Evolutionary conservation across 2,329 filamentous ascomycete genomes (phyloP).

Genomic region (Drechslera avenae): DNA sequence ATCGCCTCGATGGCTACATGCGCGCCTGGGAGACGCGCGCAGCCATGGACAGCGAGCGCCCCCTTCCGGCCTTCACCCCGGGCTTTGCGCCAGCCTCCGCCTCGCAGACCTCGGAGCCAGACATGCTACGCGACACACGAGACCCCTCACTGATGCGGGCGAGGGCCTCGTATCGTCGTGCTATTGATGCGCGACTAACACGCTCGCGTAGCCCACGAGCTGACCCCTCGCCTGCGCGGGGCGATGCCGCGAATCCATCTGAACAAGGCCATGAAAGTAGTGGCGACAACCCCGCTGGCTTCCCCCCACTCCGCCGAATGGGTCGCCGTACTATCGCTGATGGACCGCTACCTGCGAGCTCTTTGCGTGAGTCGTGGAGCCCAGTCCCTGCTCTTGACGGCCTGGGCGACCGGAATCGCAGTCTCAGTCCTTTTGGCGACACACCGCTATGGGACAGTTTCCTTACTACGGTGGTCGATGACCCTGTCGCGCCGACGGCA

Average conservation of each 20-base stretch:
- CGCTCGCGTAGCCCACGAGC: slow-evolving; percentile 22
- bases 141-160: slow-evolving; percentile 3
- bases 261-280: slow-evolving; percentile 32
- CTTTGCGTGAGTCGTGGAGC: slow-evolving; percentile 47
- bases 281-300: slow-evolving; percentile 36
- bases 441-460: slow-evolving; percentile 77
- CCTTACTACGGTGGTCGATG: slow-evolving; percentile 77
- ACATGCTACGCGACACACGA: slow-evolving; percentile 11
- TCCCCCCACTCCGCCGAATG: slow-evolving; percentile 47
- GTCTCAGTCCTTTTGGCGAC: slow-evolving; percentile 67
- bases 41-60: slow-evolving; percentile 16
- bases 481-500: slow-evolving; percentile 77
- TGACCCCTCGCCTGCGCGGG: slow-evolving; percentile 4
- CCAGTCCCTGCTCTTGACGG: slow-evolving; percentile 63
- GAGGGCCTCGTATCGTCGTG: slow-evolving; percentile 16
- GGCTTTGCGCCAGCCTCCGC: slow-evolving; percentile 43
- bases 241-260: slow-evolving; percentile 8
- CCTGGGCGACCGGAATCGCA: slow-evolving; percentile 82
- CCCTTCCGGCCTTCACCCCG: slow-evolving; percentile 40
- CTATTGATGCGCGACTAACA: slow-evolving; percentile 9
- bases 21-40: slow-evolving; percentile 21
- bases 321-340: slow-evolving; percentile 46
- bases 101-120: slow-evolving; percentile 15
- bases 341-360: slow-evolving; percentile 44
- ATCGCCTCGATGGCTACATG: slow-evolving; percentile 17